Evolutionary conservation across 176 grass and related monocot species (phyloP).

Genomic region (Canna indica): DNA sequence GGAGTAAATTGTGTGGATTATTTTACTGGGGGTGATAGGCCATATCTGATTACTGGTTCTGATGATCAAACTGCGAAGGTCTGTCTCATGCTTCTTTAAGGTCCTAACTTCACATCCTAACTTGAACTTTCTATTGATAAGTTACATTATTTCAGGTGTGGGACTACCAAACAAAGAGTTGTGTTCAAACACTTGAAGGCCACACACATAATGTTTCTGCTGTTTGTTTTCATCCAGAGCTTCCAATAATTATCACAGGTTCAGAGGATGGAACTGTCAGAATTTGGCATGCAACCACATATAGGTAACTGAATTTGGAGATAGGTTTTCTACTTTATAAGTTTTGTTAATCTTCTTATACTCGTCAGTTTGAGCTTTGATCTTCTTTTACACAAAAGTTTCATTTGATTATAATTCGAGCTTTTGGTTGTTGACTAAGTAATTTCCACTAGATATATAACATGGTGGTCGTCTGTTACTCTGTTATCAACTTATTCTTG

Average conservation of each 20-base stretch:
- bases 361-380: background rate
- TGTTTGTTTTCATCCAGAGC: constrained; percentile 42
- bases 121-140: constrained; percentile 9
- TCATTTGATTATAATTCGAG: background rate
- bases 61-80: constrained; percentile 70
- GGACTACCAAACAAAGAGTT: constrained; percentile 73
- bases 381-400: background rate
- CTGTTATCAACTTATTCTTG: too few relatives aligned
- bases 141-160: constrained; percentile 45
- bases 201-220: constrained; percentile 52
- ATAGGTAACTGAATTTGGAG: constrained; percentile 26
- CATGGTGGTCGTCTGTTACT: too few relatives aligned
- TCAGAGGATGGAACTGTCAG: constrained; percentile 67
- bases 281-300: constrained; percentile 65
- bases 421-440: background rate
- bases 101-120: background rate
- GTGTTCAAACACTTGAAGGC: constrained; percentile 69
- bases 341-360: background rate
- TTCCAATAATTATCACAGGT: constrained; percentile 72
- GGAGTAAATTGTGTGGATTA: constrained; percentile 78
- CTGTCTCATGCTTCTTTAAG: background rate
- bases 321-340: background rate
- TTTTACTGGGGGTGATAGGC: constrained; percentile 39
- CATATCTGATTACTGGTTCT: constrained; percentile 41
- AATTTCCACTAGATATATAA: background rate